A percentile compares a stretch with the other conserved stretches of the same genome.
These are phyloP conservation scores for Coemansia sp. DNA, from an alignment of 192 early-diverging fungal species.

Conservation along the genomic window DNA sequence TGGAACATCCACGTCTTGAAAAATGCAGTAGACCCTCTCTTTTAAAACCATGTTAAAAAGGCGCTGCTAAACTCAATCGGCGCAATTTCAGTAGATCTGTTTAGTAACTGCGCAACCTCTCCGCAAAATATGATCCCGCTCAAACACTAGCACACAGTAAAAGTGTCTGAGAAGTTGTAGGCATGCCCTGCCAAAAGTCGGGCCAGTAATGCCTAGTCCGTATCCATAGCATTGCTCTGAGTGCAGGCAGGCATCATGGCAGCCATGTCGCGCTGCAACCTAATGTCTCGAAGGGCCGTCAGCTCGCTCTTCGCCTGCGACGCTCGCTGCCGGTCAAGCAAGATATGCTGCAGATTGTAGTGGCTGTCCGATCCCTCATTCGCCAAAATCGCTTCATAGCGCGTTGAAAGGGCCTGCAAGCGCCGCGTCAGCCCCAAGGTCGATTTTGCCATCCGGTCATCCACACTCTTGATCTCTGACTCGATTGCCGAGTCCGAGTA, in stretches of 20 bases:
- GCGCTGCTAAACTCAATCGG: not conserved
- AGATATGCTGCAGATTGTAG: slow-evolving; percentile 23
- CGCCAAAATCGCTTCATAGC: slow-evolving; percentile 18
- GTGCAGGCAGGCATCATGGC: not conserved
- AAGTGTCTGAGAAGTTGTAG: not conserved
- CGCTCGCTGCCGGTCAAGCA: slow-evolving; percentile 25
- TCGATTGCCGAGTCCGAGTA: slow-evolving; percentile 53
- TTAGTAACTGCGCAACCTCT: not conserved
- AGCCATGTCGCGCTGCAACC: slow-evolving; percentile 41
- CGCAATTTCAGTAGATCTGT: not conserved
- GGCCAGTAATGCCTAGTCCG: not conserved
- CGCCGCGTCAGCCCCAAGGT: slow-evolving; percentile 1
- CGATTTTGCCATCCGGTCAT: not conserved
- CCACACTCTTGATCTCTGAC: slow-evolving; percentile 12
- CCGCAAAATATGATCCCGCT: not conserved
- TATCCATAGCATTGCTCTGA: not conserved
- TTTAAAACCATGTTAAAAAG: not conserved
- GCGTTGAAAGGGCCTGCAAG: slow-evolving; percentile 5
- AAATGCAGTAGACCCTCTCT: not conserved
- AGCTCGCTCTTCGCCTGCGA: slow-evolving; percentile 12
- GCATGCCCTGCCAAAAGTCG: not conserved
- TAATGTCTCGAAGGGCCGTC: slow-evolving; percentile 19
- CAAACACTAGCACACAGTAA: not conserved
- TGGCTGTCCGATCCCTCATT: slow-evolving; percentile 20
- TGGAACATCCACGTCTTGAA: not conserved